Evolutionary conservation across 208 protist species (phyloP).

Genomic region (Leishmania gerbilli): DNA sequence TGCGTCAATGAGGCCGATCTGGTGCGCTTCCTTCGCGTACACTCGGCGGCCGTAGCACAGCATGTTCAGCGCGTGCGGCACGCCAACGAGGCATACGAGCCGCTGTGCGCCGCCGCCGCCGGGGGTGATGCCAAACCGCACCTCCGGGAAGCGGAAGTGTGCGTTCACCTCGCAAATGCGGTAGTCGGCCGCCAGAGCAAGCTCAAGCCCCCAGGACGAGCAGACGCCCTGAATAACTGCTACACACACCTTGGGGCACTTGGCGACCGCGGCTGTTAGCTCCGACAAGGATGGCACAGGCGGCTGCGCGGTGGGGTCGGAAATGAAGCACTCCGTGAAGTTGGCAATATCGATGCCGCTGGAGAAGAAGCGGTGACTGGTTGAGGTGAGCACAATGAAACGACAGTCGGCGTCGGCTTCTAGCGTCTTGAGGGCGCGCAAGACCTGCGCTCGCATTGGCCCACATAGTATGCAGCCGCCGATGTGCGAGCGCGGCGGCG

Average conservation of each 20-base stretch:
- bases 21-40: conserved; percentile 44
- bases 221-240: conserved; percentile 71
- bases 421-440: conserved; percentile 40
- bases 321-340: conserved; percentile 42
- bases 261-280: conserved; percentile 51
- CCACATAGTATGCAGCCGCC: conserved; percentile 41
- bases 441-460: conserved; percentile 48
- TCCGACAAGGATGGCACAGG: conserved; percentile 54
- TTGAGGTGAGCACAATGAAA: conserved; percentile 47
- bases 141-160: conserved; percentile 65
- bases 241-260: conserved; percentile 66
- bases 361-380: conserved; percentile 62
- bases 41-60: conserved; percentile 43
- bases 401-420: conserved; percentile 39
- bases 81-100: conserved; percentile 67
- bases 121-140: conserved; percentile 73
- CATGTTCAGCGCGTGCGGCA: conserved; percentile 44
- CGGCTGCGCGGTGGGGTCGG: conserved; percentile 30
- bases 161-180: conserved; percentile 51
- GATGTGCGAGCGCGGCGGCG: conserved; percentile 33
- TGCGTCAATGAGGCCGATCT: conserved; percentile 65
- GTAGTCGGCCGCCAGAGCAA: conserved; percentile 70
- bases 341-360: conserved; percentile 63
- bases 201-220: conserved; percentile 76
- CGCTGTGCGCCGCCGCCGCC: conserved; percentile 80